A percentile compares a stretch with the other conserved stretches of the same genome.
Evolutionary conservation across 305 asterid species (phyloP).

Genomic region (Solanum aculeatissimum): DNA sequence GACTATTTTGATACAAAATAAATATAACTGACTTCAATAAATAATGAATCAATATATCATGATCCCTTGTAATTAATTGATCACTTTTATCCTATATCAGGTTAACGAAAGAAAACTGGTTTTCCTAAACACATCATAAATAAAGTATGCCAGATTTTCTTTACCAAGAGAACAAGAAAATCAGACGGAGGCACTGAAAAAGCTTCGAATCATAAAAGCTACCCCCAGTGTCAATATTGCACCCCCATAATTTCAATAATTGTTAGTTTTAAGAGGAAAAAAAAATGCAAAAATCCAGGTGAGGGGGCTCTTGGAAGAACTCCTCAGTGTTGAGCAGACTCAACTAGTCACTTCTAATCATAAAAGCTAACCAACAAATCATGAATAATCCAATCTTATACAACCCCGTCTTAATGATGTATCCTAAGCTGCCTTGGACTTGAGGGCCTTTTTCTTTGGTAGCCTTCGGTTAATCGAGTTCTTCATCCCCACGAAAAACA

Average conservation of each 20-base stretch:
- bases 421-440: constrained; percentile 54
- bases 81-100: not conserved
- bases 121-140: not conserved
- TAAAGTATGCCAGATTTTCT: not conserved
- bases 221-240: not conserved
- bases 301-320: not conserved
- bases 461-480: constrained; percentile 47
- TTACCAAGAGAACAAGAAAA: not conserved
- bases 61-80: not conserved
- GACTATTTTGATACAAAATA: too few species aligned
- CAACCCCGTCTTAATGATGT: not conserved
- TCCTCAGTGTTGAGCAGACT: not conserved
- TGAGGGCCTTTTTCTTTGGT: constrained; percentile 46
- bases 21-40: too few species aligned
- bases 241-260: not conserved
- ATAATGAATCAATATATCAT: too few species aligned
- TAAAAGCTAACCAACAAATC: not conserved
- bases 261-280: not conserved
- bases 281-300: not conserved
- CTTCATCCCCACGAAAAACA: constrained; percentile 75
- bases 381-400: constrained; percentile 8
- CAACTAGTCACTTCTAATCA: constrained; percentile 10
- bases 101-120: too few species aligned
- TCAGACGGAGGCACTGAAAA: not conserved
- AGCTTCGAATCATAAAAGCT: not conserved